A percentile compares a stretch with the other conserved stretches of the same genome.
Conservation (phyloP, 768 basidiomycete genomes). For the Russula olivacea region DNA sequence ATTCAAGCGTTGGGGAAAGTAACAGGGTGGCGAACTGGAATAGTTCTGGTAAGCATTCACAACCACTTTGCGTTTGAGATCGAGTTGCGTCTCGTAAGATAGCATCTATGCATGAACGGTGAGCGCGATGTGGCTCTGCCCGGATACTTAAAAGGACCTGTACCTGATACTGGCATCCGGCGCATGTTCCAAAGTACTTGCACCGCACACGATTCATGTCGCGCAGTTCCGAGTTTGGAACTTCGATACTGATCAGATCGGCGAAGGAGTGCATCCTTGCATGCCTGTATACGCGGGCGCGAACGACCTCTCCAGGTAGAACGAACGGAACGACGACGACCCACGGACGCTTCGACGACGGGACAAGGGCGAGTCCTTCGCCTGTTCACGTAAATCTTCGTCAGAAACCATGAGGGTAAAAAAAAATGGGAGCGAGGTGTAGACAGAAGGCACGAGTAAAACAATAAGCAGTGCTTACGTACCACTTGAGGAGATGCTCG, state of each 20-base stretch:
- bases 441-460: background rate
- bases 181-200: constrained; percentile 84
- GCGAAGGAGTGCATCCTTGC: constrained; percentile 68
- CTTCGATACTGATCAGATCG: constrained; percentile 61
- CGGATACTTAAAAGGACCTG: constrained; percentile 10
- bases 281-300: constrained; percentile 65
- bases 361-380: constrained; percentile 56
- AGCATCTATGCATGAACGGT: constrained; percentile 54
- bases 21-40: constrained; percentile 39
- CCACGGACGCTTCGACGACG: constrained; percentile 55
- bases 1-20: constrained; percentile 6
- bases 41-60: constrained; percentile 78
- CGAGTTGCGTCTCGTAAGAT: constrained; percentile 79
- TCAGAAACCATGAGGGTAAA: background rate
- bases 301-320: constrained; percentile 76
- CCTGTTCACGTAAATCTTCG: constrained; percentile 37
- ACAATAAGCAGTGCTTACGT: constrained; percentile 25
- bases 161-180: constrained; percentile 93
- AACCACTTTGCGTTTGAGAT: constrained; percentile 81
- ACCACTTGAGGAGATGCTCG: constrained; percentile 59
- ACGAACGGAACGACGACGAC: constrained; percentile 78
- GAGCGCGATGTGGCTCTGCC: background rate
- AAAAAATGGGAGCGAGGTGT: background rate
- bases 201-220: constrained; percentile 65
- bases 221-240: constrained; percentile 57